Conservation (phyloP, 768 basidiomycete species). For the Rhodotorula diobovata region DNA sequence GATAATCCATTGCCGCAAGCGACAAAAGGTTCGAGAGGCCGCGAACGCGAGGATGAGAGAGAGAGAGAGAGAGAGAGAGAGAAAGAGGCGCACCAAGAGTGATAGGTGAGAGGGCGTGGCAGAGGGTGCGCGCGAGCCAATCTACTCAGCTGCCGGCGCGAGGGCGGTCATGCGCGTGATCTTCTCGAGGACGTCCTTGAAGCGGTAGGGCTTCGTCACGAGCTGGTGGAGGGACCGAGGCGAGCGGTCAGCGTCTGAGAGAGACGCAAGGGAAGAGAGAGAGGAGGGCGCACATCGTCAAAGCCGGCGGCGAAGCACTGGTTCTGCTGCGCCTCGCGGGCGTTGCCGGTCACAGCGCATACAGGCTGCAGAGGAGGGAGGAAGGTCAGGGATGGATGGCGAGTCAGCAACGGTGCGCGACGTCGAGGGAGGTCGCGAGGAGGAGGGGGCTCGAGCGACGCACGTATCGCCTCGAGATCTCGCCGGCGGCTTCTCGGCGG, state of each 20-base stretch:
- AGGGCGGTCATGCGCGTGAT: too few species aligned
- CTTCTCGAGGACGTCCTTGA: too few species aligned
- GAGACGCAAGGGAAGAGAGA: not conserved
- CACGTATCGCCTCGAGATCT: not conserved
- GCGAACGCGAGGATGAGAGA: not conserved
- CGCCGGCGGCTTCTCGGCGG: not conserved
- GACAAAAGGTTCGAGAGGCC: not conserved
- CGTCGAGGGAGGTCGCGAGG: too few species aligned
- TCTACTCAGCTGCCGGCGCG: too few species aligned
- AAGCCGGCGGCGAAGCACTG: constrained; percentile 17
- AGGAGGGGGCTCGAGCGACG: too few species aligned
- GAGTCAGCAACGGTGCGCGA: not conserved
- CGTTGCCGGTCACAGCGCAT: constrained; percentile 30
- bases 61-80: not conserved
- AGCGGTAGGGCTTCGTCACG: too few species aligned
- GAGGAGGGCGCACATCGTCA: constrained; percentile 1
- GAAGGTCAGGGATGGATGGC: not conserved
- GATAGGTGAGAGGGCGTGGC: too few species aligned
- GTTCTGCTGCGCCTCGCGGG: not conserved
- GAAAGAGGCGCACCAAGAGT: too few species aligned
- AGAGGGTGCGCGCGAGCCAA: too few species aligned
- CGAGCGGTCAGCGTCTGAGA: not conserved
- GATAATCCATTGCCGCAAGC: too few species aligned
- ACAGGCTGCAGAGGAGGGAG: not conserved
- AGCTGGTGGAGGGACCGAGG: too few species aligned